A percentile compares a stretch with the other conserved stretches of the same genome.
Evolutionary conservation across 352 stramenopile genomes (phyloP).

Genomic region (Thraustochytrium striatum): DNA sequence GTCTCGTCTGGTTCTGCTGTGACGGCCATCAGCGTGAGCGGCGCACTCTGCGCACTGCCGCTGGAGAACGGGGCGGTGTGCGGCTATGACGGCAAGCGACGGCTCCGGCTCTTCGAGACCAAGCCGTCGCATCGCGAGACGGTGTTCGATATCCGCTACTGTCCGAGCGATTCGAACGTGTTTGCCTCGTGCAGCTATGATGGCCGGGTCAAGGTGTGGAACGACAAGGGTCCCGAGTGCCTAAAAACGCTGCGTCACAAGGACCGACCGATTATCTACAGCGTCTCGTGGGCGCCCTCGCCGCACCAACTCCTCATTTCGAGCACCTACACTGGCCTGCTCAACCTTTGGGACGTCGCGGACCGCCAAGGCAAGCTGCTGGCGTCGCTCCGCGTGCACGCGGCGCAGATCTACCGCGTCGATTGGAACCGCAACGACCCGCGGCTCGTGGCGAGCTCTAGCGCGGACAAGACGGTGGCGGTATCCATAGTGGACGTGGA

Average conservation of each 20-base stretch:
- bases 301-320: slow-evolving; percentile 22
- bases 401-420: slow-evolving; percentile 42
- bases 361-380: neutral
- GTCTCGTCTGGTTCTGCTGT: slow-evolving; percentile 10
- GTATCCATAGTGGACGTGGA: neutral
- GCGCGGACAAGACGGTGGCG: slow-evolving; percentile 31
- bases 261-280: slow-evolving; percentile 46
- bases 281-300: slow-evolving; percentile 38
- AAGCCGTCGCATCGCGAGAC: slow-evolving; percentile 51
- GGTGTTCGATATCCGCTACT: slow-evolving; percentile 52
- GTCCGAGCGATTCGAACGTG: slow-evolving; percentile 1
- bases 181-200: slow-evolving; percentile 52
- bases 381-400: slow-evolving; percentile 18
- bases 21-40: slow-evolving; percentile 13
- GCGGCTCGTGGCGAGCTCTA: slow-evolving; percentile 29
- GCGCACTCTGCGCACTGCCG: slow-evolving; percentile 12
- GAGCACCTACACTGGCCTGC: slow-evolving; percentile 14
- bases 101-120: slow-evolving; percentile 16
- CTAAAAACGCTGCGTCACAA: slow-evolving; percentile 45
- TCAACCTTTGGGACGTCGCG: slow-evolving; percentile 49
- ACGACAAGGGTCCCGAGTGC: slow-evolving; percentile 30
- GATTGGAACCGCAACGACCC: slow-evolving; percentile 37
- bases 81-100: slow-evolving; percentile 35
- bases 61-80: slow-evolving; percentile 47
- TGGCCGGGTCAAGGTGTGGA: slow-evolving; percentile 48